Conservation (phyloP, 139 green algal species). For the Auxenochlorella protothecoides region DNA sequence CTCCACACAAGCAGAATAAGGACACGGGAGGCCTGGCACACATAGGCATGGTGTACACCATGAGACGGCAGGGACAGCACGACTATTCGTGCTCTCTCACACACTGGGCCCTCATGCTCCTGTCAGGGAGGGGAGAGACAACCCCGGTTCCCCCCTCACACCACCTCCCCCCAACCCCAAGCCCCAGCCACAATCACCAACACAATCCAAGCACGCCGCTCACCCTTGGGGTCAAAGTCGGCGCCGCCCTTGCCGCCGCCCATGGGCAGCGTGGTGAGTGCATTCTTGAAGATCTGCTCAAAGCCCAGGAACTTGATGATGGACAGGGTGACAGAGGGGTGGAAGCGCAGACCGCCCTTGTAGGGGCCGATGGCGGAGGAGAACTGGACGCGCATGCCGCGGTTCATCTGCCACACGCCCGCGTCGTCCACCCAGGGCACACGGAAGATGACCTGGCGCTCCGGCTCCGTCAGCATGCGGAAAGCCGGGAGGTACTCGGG, state of each 20-base stretch:
- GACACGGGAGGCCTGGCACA: no score
- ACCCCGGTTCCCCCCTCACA: no score
- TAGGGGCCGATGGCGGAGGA: constrained; percentile 68
- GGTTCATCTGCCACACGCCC: constrained; percentile 51
- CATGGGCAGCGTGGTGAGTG: constrained; percentile 67
- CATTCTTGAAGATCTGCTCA: constrained; percentile 68
- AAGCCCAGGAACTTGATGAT: constrained; percentile 65
- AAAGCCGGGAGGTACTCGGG: constrained; percentile 44
- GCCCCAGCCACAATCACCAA: not conserved
- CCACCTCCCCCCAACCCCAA: no score
- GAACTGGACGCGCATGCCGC: constrained; percentile 72
- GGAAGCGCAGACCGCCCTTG: constrained; percentile 76
- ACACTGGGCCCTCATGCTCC: no score
- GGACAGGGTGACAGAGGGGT: constrained; percentile 61
- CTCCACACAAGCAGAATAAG: no score
- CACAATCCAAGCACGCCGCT: not conserved
- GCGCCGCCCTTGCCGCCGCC: constrained; percentile 70
- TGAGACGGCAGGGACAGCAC: no score
- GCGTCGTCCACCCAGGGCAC: constrained; percentile 57
- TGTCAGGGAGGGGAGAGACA: no score
- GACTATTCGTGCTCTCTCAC: no score
- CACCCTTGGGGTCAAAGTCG: constrained; percentile 76
- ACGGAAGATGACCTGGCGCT: constrained; percentile 45
- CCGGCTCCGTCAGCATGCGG: constrained; percentile 41
- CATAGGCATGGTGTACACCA: no score